Base-by-base conservation (phyloP, 129 eudicot genomes). In the Tanacetum coccineum region DNA sequence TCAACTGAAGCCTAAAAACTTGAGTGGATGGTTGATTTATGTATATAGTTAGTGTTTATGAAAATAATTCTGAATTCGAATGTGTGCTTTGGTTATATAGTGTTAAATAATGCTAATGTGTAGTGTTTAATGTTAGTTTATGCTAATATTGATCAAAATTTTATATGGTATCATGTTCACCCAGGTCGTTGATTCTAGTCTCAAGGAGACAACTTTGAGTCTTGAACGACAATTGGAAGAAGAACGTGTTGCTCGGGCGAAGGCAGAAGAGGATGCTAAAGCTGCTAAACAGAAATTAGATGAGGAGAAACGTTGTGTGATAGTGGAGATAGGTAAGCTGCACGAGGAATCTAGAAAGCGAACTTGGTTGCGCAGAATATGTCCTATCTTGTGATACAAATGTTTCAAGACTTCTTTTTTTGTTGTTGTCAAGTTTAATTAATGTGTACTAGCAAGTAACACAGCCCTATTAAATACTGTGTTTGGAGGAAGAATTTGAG, bases 201-300 rank as follows among this genome's bases (percentile, higher is more conserved):
- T 85, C n/a, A 84, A 60, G 14, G 95, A 84, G 72, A 77, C 78
- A 9, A 78, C 84, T 9, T 42, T 20, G 4, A 78, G 82, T 75
- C 85, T 90, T 44, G 89, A 90, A 71, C 67, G 66, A 21, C 89
- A 78, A 66, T 50, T 87, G 79, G 87, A 76, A 0, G 71, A 76
- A 74, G 97, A 87, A 77, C 87, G 79, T 12, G 76, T 68, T 64
- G 91, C 91, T 52, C 76, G 87, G 14, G 66, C 71, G 49, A 78
- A 19, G 75, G 82, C 89, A 1, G 84, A 86, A 71, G 72, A 79
- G 69, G 49, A 12, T 4, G 88, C 85, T 1, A 60, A 54, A 40
- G 72, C 40, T 17, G 83, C 84, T 57, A 83, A 79, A 39, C 21
- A 15, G 72, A 61, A 76, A 54, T 84, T 78, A 2, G 69, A 75